Conservation (phyloP, 164 flowering plant genomes). For the Chimonanthus praecox region DNA sequence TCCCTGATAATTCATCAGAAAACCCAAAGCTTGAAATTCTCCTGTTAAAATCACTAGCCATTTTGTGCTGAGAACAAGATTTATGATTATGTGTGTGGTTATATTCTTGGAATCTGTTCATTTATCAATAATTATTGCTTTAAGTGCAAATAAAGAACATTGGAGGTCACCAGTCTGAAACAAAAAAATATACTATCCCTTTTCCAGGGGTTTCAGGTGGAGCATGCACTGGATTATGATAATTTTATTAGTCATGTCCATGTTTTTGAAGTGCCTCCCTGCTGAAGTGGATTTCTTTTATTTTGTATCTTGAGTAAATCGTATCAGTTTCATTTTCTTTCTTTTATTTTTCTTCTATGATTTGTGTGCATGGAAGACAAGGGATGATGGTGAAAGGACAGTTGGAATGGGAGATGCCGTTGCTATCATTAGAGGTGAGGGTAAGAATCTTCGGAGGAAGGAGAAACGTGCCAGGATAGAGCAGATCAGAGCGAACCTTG, state of each 20-base stretch:
- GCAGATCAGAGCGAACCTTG: constrained; percentile 94
- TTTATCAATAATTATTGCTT: neutral
- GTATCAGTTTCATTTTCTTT: constrained; percentile 3
- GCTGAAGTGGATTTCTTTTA: neutral
- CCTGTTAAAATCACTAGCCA: too few relatives aligned
- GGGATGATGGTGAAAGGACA: constrained; percentile 31
- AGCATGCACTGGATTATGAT: too few relatives aligned
- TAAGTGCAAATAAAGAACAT: neutral
- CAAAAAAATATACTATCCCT: too few relatives aligned
- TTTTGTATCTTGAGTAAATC: neutral
- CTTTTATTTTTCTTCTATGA: neutral
- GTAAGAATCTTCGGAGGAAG: constrained; percentile 76
- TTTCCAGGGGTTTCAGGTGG: too few relatives aligned
- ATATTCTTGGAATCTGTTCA: neutral
- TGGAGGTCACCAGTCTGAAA: too few relatives aligned
- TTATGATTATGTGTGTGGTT: neutral
- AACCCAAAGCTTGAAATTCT: too few relatives aligned
- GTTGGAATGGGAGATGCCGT: constrained; percentile 70
- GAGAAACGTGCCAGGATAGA: constrained; percentile 89
- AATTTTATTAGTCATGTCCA: too few relatives aligned
- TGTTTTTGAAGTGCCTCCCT: too few relatives aligned
- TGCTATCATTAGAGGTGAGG: constrained; percentile 76
- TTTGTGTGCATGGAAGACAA: constrained; percentile 25
- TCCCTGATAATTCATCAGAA: too few relatives aligned
- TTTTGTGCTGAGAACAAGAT: too few relatives aligned